Evolutionary conservation across 805 yeast genomes (phyloP).

Genomic region (Ogataea methylovora): DNA sequence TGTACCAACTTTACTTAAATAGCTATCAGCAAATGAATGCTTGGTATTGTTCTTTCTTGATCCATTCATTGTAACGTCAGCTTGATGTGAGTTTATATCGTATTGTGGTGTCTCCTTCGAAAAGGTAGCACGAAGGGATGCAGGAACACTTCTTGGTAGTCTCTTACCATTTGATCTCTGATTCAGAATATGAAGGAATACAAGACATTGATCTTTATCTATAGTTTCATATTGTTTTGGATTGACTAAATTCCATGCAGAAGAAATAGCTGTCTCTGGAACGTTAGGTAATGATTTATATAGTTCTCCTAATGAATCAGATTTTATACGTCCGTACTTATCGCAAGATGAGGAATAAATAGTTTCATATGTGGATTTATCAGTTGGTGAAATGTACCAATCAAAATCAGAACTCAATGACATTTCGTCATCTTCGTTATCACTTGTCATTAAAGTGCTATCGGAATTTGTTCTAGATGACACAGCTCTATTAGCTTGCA

Average conservation of each 20-base stretch:
- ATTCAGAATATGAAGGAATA: slow-evolving; percentile 82
- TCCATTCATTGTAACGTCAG: slow-evolving; percentile 22
- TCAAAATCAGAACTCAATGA: slow-evolving; percentile 65
- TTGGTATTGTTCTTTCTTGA: slow-evolving; percentile 16
- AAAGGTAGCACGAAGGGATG: slow-evolving; percentile 83
- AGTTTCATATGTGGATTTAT: slow-evolving; percentile 68
- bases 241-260: slow-evolving; percentile 93
- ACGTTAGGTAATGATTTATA: slow-evolving; percentile 64
- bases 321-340: slow-evolving; percentile 70
- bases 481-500: slow-evolving; percentile 76
- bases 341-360: slow-evolving; percentile 72
- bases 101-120: slow-evolving; percentile 78
- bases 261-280: slow-evolving; percentile 76
- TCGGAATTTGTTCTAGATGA: slow-evolving; percentile 19
- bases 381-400: slow-evolving; percentile 95
- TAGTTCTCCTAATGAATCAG: slow-evolving; percentile 60
- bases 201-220: slow-evolving; percentile 88
- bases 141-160: slow-evolving; percentile 93
- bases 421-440: slow-evolving; percentile 59
- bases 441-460: slow-evolving; percentile 12
- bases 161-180: slow-evolving; percentile 75
- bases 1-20: slow-evolving; percentile 52
- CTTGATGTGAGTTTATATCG: slow-evolving; percentile 50
- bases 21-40: slow-evolving; percentile 44
- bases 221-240: slow-evolving; percentile 83